Evolutionary conservation across 495 filamentous ascomycete species (phyloP).

Genomic region (Tuber microsphaerosporum): DNA sequence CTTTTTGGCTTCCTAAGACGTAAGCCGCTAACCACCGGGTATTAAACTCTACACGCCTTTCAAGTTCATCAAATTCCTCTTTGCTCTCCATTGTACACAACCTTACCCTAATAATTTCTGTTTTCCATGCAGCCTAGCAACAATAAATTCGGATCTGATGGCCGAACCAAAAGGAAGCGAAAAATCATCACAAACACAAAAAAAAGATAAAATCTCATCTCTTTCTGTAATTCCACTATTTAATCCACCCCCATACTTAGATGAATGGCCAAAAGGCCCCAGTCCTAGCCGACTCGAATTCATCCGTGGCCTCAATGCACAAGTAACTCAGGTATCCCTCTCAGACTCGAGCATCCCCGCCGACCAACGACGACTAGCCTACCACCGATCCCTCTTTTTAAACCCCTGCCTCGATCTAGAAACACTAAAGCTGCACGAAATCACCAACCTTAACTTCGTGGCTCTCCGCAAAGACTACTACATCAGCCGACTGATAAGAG

Average conservation of each 20-base stretch:
- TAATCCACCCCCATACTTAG: background rate
- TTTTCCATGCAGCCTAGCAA: background rate
- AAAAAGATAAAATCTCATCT: background rate
- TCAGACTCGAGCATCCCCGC: background rate
- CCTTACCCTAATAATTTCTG: background rate
- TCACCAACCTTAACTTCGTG: background rate
- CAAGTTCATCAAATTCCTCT: background rate
- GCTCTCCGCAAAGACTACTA: background rate
- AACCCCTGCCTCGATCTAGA: background rate
- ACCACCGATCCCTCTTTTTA: background rate
- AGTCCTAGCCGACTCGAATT: background rate
- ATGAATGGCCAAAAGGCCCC: background rate
- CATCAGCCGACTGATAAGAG: background rate
- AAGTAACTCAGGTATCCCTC: background rate
- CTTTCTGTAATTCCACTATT: background rate
- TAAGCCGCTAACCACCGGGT: conserved; percentile 3
- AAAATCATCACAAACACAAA: background rate
- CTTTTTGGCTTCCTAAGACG: background rate
- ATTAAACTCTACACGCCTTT: conserved; percentile 1
- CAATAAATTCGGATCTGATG: background rate
- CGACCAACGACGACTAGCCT: background rate
- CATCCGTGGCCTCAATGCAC: background rate
- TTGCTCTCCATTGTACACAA: background rate
- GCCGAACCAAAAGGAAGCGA: background rate
- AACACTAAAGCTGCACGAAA: background rate